Evolutionary conservation across 1,139 yeast species (phyloP), one percentile per base, ranked within the genome.

Genomic region (Geotrichum siamense): DNA sequence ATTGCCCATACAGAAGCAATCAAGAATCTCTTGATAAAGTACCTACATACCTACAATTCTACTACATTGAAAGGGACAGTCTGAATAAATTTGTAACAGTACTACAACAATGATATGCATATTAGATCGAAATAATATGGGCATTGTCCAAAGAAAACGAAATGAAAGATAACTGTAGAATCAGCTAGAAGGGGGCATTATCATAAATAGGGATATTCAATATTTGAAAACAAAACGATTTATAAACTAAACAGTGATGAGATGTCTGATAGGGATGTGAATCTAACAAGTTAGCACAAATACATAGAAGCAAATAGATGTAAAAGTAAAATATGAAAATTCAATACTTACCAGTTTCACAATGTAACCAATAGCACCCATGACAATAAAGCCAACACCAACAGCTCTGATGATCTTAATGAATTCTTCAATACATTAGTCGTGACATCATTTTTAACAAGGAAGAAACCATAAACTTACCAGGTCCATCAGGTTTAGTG

Each of bases 291-390:
- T 23, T 23, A 23, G 26, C 26, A 23, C 10, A n/a, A 13, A 6
- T 28, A 17, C 12, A 5, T 16, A 15, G 19, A 10, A 9, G 42
- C 32, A 12, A 27, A 16, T 19, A 16, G 27, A 8, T 25, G 8
- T 12, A 25, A 9, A 6, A n/a, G n/a, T n/a, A n/a, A n/a, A n/a
- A 27, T 23, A 20, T 26, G 15, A 15, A 26, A 16, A 28, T 9
- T 5, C 10, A 28, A 19, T 15, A 62, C 67, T 44, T 54, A 65
- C 69, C 63, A 89, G 76, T 71, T 91, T 91, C 68, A 91, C 94
- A 59, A 81, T 84, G 70, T 87, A 91, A 49, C 98, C 98, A 59
- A 91, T 94, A 59, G 86, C 83, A 60, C 98, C 98, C 91, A 91
- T 93, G 78, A 89, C 89, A 57, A 89, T 71, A 69, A 89, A 91